These are phyloP conservation scores for Zymoseptoria crescenta DNA, from an alignment of 2,329 filamentous ascomycete species.

Conservation along the genomic window DNA sequence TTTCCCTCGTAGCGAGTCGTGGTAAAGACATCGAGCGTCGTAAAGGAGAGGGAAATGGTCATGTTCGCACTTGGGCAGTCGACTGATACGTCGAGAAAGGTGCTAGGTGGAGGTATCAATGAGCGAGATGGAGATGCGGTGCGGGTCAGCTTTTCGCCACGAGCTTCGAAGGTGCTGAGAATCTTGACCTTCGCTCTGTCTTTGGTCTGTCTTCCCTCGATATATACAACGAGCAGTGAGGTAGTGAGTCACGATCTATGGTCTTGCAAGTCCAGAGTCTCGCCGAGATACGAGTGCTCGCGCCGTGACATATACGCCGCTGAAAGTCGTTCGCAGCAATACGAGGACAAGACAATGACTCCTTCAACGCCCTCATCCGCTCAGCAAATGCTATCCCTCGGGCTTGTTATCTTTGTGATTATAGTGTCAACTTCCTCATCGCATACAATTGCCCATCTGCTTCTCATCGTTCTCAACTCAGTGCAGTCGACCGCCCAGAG, in stretches of 20 bases:
- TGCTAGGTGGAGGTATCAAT: background rate
- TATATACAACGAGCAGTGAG: background rate
- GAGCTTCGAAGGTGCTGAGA: background rate
- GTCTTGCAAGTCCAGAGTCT: background rate
- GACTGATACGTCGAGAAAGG: background rate
- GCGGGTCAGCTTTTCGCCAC: background rate
- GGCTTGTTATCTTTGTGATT: background rate
- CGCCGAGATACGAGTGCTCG: background rate
- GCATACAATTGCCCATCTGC: too few relatives aligned
- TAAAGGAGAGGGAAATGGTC: conserved; percentile 15
- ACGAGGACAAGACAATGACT: background rate
- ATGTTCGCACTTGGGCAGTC: background rate
- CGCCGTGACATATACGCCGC: background rate
- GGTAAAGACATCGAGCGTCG: conserved; percentile 44
- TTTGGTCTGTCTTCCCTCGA: background rate
- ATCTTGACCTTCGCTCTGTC: background rate
- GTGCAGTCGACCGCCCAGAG: too few relatives aligned
- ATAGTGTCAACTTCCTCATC: too few relatives aligned
- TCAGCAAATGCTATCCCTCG: background rate
- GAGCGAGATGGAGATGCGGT: background rate
- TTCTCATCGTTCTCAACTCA: too few relatives aligned
- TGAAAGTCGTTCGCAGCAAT: background rate
- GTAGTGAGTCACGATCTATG: background rate
- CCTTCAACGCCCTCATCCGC: background rate
- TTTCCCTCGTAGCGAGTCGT: conserved; percentile 44